A percentile compares a stretch with the other conserved stretches of the same genome.
Conservation (phyloP, 768 basidiomycete species). For the Hygrophorus pudorinus region DNA sequence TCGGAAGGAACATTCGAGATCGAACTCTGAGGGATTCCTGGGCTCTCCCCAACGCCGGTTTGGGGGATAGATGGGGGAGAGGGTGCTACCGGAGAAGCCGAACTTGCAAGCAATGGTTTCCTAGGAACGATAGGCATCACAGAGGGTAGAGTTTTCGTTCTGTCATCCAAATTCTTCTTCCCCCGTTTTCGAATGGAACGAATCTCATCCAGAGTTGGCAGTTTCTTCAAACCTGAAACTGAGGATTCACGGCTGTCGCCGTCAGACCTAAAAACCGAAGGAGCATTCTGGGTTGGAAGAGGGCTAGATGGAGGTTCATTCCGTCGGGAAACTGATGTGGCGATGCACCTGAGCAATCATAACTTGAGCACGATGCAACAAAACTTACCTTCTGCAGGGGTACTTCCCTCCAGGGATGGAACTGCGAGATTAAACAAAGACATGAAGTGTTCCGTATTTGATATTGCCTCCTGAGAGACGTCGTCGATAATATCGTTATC, state of each 20-base stretch:
- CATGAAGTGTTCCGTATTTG: not conserved
- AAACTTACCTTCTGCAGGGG: not conserved
- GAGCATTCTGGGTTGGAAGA: not conserved
- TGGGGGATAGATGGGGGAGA: too few species aligned
- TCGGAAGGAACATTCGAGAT: too few species aligned
- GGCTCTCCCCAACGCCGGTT: too few species aligned
- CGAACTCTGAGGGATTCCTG: too few species aligned
- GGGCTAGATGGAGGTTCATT: too few species aligned
- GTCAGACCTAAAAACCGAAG: not conserved
- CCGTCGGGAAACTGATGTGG: too few species aligned
- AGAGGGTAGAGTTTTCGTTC: not conserved
- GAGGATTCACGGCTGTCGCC: not conserved
- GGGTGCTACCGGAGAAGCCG: too few species aligned
- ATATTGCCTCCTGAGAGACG: not conserved
- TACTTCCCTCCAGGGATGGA: not conserved
- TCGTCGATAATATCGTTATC: not conserved
- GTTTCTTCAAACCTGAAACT: not conserved
- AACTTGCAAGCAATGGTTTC: too few species aligned
- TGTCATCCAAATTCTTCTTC: not conserved
- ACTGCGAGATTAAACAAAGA: not conserved
- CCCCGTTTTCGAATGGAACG: not conserved
- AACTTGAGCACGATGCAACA: too few species aligned
- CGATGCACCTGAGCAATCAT: too few species aligned
- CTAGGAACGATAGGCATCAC: too few species aligned
- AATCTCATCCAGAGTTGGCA: not conserved